These are phyloP conservation scores for Fraxinus sp. DNA, from an alignment of 305 asterid genomes.

Conservation along the genomic window DNA sequence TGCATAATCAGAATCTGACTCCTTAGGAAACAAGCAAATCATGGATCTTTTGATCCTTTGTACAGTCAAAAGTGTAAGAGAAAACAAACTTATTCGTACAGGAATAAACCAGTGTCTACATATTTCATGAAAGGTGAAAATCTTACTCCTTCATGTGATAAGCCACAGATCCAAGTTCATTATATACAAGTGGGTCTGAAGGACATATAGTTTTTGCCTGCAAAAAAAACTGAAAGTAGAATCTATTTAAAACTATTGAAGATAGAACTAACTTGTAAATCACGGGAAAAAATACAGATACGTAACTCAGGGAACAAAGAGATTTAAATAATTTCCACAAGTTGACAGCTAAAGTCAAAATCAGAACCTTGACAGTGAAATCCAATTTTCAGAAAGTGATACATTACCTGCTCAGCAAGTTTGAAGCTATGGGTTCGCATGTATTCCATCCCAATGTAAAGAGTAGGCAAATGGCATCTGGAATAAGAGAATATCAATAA, in stretches of 20 bases:
- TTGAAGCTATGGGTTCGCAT: conserved; percentile 98
- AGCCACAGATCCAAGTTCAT: conserved; percentile 98
- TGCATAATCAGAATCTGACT: background rate
- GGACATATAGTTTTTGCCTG: conserved; percentile 91
- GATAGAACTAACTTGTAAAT: conserved; percentile 6
- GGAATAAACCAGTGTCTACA: background rate
- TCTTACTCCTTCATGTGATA: conserved; percentile 98
- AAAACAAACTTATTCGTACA: background rate
- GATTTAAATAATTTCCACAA: conserved; percentile 16
- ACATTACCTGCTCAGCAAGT: conserved; percentile 92
- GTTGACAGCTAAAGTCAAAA: background rate
- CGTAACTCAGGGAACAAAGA: conserved; percentile 10
- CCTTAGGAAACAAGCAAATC: background rate
- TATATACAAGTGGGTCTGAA: conserved; percentile 93
- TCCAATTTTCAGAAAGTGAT: conserved; percentile 17
- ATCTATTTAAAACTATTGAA: conserved; percentile 25
- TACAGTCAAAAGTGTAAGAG: background rate
- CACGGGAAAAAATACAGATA: background rate
- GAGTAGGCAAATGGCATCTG: conserved; percentile 96
- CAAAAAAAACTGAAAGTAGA: conserved; percentile 77
- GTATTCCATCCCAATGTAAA: conserved; percentile 97
- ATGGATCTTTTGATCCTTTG: background rate
- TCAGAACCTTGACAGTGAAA: background rate
- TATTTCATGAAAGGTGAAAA: conserved; percentile 22
- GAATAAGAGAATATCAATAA: conserved; percentile 37